Evolutionary conservation across 164 flowering plant genomes (phyloP).

Genomic region (Dillenia turbinata): DNA sequence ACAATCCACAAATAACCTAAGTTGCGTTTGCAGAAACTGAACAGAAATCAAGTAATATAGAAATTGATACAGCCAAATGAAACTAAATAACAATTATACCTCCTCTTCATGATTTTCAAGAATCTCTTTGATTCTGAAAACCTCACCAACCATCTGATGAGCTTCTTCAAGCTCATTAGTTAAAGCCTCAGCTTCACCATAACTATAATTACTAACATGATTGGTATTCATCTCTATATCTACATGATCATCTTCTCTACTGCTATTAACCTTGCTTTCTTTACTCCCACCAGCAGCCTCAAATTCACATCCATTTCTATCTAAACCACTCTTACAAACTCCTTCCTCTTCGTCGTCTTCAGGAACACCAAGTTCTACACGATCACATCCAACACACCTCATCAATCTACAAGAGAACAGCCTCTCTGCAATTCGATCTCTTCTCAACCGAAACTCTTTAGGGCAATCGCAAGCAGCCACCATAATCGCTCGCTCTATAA

Average conservation of each 20-base stretch:
- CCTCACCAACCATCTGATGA: slow-evolving; percentile 53
- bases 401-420: slow-evolving; percentile 21
- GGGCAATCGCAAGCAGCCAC: slow-evolving; percentile 37
- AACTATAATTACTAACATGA: slow-evolving; percentile 50
- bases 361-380: slow-evolving; percentile 17
- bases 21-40: not conserved
- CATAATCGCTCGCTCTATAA: slow-evolving; percentile 28
- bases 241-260: slow-evolving; percentile 23
- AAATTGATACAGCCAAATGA: not conserved
- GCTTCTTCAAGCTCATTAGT: slow-evolving; percentile 86
- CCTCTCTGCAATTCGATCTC: slow-evolving; percentile 33
- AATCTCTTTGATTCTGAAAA: slow-evolving; percentile 70
- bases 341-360: not conserved
- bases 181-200: slow-evolving; percentile 83
- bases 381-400: slow-evolving; percentile 27
- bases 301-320: slow-evolving; percentile 19
- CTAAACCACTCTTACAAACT: slow-evolving; percentile 20
- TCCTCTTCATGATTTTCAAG: slow-evolving; percentile 47
- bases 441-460: slow-evolving; percentile 24
- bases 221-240: slow-evolving; percentile 20
- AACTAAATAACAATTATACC: slow-evolving; percentile 30
- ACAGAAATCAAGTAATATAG: not conserved
- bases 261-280: slow-evolving; percentile 55
- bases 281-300: slow-evolving; percentile 35
- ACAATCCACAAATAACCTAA: not conserved